phyloP scores from a whole-genome alignment of 495 filamentous ascomycete genomes.

The Sabuloglossum arenarium region DNA sequence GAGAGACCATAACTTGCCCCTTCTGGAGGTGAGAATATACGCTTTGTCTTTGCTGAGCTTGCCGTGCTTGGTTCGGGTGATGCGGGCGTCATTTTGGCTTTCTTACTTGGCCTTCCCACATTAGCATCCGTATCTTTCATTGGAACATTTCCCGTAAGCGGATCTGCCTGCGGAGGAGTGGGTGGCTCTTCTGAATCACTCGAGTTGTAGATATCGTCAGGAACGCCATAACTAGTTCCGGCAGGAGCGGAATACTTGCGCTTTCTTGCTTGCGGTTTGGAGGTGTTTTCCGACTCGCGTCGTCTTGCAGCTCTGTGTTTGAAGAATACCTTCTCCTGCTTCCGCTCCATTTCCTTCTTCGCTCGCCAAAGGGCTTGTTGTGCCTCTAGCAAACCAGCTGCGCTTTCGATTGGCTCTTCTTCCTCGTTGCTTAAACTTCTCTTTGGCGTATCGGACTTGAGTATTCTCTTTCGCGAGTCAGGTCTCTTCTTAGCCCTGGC shows the following conservation, averaged over 20 bases:
- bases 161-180: background rate
- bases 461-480: no score
- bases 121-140: background rate
- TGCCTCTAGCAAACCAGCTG: background rate
- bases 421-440: background rate
- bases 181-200: background rate
- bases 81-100: background rate
- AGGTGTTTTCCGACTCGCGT: no score
- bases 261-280: no score
- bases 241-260: background rate
- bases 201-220: background rate
- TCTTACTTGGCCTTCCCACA: background rate
- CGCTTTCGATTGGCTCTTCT: background rate
- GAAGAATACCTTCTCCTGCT: background rate
- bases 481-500: no score
- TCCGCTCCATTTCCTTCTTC: background rate
- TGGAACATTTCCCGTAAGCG: background rate
- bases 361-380: background rate
- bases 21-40: background rate
- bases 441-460: no score
- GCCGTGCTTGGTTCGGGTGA: no score
- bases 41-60: background rate
- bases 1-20: background rate
- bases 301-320: no score
- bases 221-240: background rate